These are phyloP conservation scores for Solanum phureja DNA, from an alignment of 257 asterid genomes.

Conservation along the genomic window DNA sequence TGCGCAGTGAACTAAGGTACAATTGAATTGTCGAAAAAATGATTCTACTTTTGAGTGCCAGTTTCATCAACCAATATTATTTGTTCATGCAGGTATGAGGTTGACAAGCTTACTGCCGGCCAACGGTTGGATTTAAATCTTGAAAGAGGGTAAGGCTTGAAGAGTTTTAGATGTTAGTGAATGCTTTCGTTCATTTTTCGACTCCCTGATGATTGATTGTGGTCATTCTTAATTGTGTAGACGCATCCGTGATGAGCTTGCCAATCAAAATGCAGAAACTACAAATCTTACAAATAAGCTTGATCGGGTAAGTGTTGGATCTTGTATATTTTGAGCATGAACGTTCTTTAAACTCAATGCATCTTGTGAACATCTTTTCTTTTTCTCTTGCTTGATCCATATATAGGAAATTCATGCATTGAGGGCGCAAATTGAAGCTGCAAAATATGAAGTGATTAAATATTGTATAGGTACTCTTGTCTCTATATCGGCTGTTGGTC, in stretches of 20 bases:
- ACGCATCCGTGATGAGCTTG: conserved; percentile 44
- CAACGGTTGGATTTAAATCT: conserved; percentile 65
- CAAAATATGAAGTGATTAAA: conserved; percentile 49
- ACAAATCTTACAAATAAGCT: conserved; percentile 43
- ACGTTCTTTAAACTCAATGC: not conserved
- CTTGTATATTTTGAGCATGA: not conserved
- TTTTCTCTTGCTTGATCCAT: not conserved
- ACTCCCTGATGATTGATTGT: not conserved
- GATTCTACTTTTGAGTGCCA: not conserved
- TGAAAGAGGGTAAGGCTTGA: conserved; percentile 37
- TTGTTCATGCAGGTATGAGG: conserved; percentile 34
- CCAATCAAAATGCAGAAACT: conserved; percentile 41
- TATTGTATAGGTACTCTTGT: conserved; percentile 52
- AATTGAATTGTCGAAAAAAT: not conserved
- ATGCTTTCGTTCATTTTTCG: not conserved
- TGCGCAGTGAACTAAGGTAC: conserved; percentile 60
- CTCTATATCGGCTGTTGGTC: conserved; percentile 44
- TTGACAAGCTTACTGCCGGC: conserved; percentile 51
- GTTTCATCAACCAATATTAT: not conserved
- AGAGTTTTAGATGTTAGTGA: not conserved
- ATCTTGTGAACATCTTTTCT: not conserved
- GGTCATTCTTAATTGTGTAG: conserved; percentile 10
- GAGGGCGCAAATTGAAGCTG: conserved; percentile 53
- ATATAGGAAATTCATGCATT: conserved; percentile 42
- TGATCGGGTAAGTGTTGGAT: conserved; percentile 28